A percentile compares a stretch with the other conserved stretches of the same genome.
Conservation (phyloP, 1,139 yeast genomes). For the Citeromyces siamensis region DNA sequence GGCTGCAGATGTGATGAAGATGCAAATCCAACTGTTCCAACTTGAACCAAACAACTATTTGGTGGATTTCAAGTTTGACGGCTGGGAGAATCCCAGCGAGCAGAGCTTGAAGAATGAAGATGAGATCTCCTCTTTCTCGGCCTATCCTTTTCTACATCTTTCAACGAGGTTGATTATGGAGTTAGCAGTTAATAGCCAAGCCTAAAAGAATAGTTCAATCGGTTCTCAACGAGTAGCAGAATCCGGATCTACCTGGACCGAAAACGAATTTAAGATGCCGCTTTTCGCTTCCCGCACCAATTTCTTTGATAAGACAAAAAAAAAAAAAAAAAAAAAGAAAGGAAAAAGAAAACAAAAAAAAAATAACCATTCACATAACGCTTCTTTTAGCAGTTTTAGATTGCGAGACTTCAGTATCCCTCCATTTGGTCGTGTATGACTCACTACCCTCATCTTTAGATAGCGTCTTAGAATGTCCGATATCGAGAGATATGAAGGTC, state of each 20-base stretch:
- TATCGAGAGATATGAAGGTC: neutral
- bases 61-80: constrained; percentile 96
- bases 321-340: neutral
- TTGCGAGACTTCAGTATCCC: no score
- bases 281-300: no score
- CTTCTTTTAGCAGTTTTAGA: no score
- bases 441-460: no score
- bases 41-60: constrained; percentile 90
- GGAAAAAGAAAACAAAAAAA: no score
- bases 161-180: constrained; percentile 94
- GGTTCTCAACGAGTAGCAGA: no score
- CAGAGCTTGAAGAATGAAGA: constrained; percentile 29
- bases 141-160: constrained; percentile 87
- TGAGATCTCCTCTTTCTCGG: constrained; percentile 76
- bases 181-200: constrained; percentile 75
- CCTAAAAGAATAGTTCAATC: neutral
- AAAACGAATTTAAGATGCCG: neutral
- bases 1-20: constrained; percentile 79
- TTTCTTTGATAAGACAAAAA: neutral
- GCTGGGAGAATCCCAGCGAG: constrained; percentile 52
- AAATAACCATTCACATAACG: no score
- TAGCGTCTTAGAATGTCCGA: no score
- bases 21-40: constrained; percentile 94
- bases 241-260: neutral
- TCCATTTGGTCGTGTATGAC: no score